Conservation (phyloP, 2,329 filamentous ascomycete genomes). For the Xylariaceae sp. region DNA sequence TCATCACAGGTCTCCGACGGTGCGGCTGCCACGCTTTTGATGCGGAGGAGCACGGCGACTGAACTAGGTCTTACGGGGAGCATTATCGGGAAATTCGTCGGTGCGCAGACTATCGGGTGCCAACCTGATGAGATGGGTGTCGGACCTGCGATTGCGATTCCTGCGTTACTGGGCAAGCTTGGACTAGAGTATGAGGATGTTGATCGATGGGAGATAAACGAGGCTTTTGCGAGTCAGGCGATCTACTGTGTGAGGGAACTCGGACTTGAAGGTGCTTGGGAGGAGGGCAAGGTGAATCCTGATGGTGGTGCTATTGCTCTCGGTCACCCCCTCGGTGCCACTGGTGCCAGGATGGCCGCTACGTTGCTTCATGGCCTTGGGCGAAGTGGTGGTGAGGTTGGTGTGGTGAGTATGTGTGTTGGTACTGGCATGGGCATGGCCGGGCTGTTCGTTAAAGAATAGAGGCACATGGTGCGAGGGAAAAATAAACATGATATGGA, state of each 20-base stretch:
- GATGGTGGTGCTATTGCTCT: slow-evolving; percentile 94
- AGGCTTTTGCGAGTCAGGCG: slow-evolving; percentile 68
- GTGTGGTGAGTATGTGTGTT: slow-evolving; percentile 89
- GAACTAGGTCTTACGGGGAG: slow-evolving; percentile 65
- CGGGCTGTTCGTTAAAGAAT: slow-evolving; percentile 64
- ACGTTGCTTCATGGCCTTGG: slow-evolving; percentile 66
- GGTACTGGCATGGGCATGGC: slow-evolving; percentile 80
- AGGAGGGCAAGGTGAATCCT: slow-evolving; percentile 75
- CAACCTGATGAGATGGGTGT: slow-evolving; percentile 92
- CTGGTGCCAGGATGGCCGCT: slow-evolving; percentile 75
- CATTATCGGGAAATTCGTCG: slow-evolving; percentile 83
- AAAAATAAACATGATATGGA: no score
- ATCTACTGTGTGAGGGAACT: slow-evolving; percentile 70
- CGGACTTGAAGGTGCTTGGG: slow-evolving; percentile 61
- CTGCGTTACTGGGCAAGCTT: slow-evolving; percentile 69
- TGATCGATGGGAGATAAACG: slow-evolving; percentile 89
- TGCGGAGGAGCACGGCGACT: slow-evolving; percentile 77
- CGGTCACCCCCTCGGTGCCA: slow-evolving; percentile 87
- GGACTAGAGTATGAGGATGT: slow-evolving; percentile 69
- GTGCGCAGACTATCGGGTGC: slow-evolving; percentile 72
- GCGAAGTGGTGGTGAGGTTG: slow-evolving; percentile 70
- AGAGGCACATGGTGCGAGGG: slow-evolving; percentile 15
- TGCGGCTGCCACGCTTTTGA: slow-evolving; percentile 78
- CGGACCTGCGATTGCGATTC: slow-evolving; percentile 82
- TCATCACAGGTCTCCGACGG: slow-evolving; percentile 83